Evolutionary conservation across 805 yeast species (phyloP).

Genomic region (Ogataea chonburiensis): DNA sequence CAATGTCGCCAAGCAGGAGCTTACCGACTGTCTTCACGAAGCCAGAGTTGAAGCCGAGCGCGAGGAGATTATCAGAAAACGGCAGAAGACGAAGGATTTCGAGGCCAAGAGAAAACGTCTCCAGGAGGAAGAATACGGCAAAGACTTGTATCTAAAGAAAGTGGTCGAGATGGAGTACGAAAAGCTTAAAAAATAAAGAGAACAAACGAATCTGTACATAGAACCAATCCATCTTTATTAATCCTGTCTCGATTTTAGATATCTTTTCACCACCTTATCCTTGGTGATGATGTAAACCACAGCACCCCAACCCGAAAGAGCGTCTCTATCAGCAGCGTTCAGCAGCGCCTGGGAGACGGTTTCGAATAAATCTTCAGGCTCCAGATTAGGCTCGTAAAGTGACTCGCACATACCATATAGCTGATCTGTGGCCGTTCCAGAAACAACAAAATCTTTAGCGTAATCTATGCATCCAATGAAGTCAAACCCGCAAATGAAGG

Average conservation of each 20-base stretch:
- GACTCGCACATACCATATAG: conserved; percentile 98
- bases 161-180: conserved; percentile 53
- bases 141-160: conserved; percentile 64
- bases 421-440: conserved; percentile 97
- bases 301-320: conserved; percentile 98
- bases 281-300: conserved; percentile 88
- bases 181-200: conserved; percentile 7
- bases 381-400: conserved; percentile 88
- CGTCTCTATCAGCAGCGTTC: conserved; percentile 96
- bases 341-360: conserved; percentile 91
- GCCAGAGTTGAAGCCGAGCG: conserved; percentile 66
- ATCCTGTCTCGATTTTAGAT: conserved; percentile 94
- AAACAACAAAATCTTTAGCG: conserved; percentile 90
- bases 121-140: conserved; percentile 80
- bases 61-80: conserved; percentile 51
- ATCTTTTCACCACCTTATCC: conserved; percentile 85
- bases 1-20: conserved; percentile 77
- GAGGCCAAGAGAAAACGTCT: conserved; percentile 57
- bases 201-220: conserved; percentile 8
- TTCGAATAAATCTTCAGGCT: conserved; percentile 93
- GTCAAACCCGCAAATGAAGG: conserved; percentile 94
- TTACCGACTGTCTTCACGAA: conserved; percentile 75
- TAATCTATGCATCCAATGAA: conserved; percentile 94
- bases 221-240: conserved; percentile 34
- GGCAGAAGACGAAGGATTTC: conserved; percentile 53